Base-by-base conservation (phyloP, 257 asterid genomes). In the Petunia axillaris region DNA sequence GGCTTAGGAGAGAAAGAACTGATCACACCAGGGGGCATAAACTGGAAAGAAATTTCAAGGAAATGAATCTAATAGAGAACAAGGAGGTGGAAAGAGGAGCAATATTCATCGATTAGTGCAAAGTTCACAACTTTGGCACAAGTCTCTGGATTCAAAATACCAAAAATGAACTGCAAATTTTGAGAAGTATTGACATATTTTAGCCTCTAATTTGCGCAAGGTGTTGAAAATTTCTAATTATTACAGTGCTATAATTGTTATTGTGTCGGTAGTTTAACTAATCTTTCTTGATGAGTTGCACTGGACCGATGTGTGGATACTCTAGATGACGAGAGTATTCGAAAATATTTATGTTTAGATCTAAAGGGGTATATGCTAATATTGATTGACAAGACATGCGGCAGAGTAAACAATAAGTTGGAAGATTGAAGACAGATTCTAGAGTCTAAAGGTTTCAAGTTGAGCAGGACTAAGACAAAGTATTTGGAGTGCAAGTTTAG, bases 111-210 rank as follows among this genome's bases (percentile, higher is more conserved):
- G 50, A 38, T 9, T 38, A 65, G n/a, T 5, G 35, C 36, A 38
- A 38, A 64, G 16, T 38, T 39, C 71, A 64, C 4, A 64, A 4
- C 48, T 64, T 25, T 48, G 10, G 59, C 16, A 25, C 16, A 16
- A 46, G 43, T 35, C 37, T 70, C 60, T 71, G 58, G 50, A 48
- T 11, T 50, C 4, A 25, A 35, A 48, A 5, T 48, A 71, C 35
- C n/a, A 71, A 39, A 71, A 71, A 71, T 71, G 62, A 71, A 50
- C 44, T 35, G 77, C 77, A 50, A 35, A 44, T 50, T 48, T 48
- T 36, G 59, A 71, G 35, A 71, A 50, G 2, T 9, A 5, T 25
- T 48, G 11, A 2, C 35, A 35, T 50, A 50, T 11, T 71, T 35
- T 50, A 5, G 62, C 46, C 46, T 71, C 62, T 2, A 4, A 35